phyloP scores from a whole-genome alignment of 169 alveolate species.

The Cryptosporidium viatorum region DNA sequence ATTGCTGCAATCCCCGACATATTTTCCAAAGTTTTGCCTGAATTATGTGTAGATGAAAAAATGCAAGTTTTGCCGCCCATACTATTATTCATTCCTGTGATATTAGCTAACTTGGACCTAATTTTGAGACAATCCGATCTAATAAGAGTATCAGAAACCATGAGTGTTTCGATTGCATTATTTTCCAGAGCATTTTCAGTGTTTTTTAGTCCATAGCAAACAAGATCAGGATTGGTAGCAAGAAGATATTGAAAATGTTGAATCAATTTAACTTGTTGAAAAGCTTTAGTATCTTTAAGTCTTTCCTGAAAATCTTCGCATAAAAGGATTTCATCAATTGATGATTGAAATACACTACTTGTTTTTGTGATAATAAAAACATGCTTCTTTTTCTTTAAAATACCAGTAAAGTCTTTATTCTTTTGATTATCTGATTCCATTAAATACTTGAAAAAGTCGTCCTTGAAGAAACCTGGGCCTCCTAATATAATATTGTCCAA shows the following conservation, averaged over 20 bases:
- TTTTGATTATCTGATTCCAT: background rate
- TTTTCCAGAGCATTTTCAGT: conserved; percentile 38
- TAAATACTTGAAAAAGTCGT: conserved; percentile 36
- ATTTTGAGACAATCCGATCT: conserved; percentile 1
- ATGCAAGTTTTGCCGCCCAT: conserved; percentile 51
- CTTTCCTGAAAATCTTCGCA: conserved; percentile 40
- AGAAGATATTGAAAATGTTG: conserved; percentile 36
- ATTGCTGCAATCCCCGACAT: conserved; percentile 72
- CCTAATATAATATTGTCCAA: conserved; percentile 49
- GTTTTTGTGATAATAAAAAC: conserved; percentile 27
- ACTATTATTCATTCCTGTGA: conserved; percentile 28
- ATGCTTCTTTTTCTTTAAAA: conserved; percentile 39
- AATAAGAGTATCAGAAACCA: conserved; percentile 19
- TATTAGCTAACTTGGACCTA: conserved; percentile 18
- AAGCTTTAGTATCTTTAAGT: conserved; percentile 68
- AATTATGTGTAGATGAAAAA: conserved; percentile 39
- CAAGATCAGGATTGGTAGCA: conserved; percentile 19
- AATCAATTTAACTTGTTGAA: conserved; percentile 15
- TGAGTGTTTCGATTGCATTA: conserved; percentile 50
- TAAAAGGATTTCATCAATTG: conserved; percentile 49
- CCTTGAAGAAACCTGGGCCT: conserved; percentile 64
- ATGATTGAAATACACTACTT: conserved; percentile 33
- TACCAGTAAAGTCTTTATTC: conserved; percentile 1
- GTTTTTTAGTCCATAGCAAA: conserved; percentile 50
- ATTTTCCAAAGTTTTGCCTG: conserved; percentile 45